These are phyloP conservation scores for Zasmidium citrigriseum DNA, from an alignment of 2,329 filamentous ascomycete genomes.

Conservation along the genomic window DNA sequence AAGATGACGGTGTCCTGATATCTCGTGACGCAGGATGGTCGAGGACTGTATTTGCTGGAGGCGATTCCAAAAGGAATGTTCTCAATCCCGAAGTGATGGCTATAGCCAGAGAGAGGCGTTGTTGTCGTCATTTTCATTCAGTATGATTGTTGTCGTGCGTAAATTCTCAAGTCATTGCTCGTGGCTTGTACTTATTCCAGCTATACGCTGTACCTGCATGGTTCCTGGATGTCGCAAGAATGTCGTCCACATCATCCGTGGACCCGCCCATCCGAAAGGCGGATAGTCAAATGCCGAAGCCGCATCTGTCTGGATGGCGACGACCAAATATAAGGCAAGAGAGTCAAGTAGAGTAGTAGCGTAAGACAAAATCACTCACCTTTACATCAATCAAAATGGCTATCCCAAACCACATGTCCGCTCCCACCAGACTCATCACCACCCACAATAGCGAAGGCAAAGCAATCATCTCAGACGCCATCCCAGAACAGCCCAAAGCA, in stretches of 20 bases:
- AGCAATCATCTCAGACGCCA: slow-evolving; percentile 27
- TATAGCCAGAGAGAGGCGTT: slow-evolving; percentile 22
- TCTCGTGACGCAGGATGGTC: slow-evolving; percentile 53
- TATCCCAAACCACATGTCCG: slow-evolving; percentile 5
- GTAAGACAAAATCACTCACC: background rate
- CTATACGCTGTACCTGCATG: background rate
- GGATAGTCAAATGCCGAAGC: background rate
- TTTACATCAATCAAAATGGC: slow-evolving; percentile 7
- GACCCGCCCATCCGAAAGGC: background rate
- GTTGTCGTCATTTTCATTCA: slow-evolving; percentile 13
- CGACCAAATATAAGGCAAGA: background rate
- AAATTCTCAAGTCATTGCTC: background rate
- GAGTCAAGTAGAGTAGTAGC: background rate
- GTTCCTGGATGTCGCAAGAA: background rate
- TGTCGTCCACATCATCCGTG: slow-evolving; percentile 17
- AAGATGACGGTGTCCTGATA: slow-evolving; percentile 56
- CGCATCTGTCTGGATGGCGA: background rate
- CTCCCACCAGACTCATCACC: slow-evolving; percentile 29
- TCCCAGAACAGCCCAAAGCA: slow-evolving; percentile 25
- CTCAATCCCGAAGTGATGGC: slow-evolving; percentile 50
- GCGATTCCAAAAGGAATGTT: slow-evolving; percentile 59
- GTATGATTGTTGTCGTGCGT: background rate
- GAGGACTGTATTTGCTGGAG: slow-evolving; percentile 40
- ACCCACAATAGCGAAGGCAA: slow-evolving; percentile 33
- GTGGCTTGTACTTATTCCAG: background rate